Base-by-base conservation (phyloP, 352 stramenopile genomes). In the Peronospora destructor region DNA sequence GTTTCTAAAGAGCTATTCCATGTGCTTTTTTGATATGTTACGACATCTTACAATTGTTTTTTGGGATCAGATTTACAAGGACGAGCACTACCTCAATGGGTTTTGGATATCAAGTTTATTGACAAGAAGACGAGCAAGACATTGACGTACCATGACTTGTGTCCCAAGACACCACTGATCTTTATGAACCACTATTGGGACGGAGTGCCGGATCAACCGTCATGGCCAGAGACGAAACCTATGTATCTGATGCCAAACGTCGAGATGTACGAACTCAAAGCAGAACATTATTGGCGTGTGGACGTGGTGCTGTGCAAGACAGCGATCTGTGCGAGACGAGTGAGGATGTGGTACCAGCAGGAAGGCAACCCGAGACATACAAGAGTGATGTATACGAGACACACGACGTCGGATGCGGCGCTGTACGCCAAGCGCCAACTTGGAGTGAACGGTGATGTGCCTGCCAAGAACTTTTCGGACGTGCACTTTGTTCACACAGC, bases 181-280 rank as follows among this genome's bases (percentile, higher is more conserved):
- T 72, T 82, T 53, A 72, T 84, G 52, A 84, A 77, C 41, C 73
- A 84, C 45, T 82, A 77, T 44, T 79, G 70, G 70, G 53, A 78
- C 4, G 53, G 39, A 16, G 42, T 72, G 5, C 43, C 57, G 6
- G 45, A 61, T 12, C 39, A 43, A 12, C 36, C 54, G n/a, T 34
- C 16, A 10, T 84, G 64, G 61, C 72, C 72, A 0, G 41, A 32
- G 25, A 56, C 19, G 7, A 82, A 79, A 30, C 63, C 60, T 0
- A 32, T 80, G 37, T 84, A 68, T 49, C 38, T 80, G 7, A 75
- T 80, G 69, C 64, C 66, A 11, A 75, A 76, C 42, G 61, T 80
- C 4, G 66, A 83, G 39, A 83, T 83, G 71, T 66, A 77, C 49
- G 71, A 81, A 48, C 59, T 83, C 1, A 26, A 58, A 9, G 60